Evolutionary conservation across 2,329 filamentous ascomycete genomes (phyloP), one percentile per base, ranked within the genome.

Genomic region (Dothidotthia symphoricarpi): DNA sequence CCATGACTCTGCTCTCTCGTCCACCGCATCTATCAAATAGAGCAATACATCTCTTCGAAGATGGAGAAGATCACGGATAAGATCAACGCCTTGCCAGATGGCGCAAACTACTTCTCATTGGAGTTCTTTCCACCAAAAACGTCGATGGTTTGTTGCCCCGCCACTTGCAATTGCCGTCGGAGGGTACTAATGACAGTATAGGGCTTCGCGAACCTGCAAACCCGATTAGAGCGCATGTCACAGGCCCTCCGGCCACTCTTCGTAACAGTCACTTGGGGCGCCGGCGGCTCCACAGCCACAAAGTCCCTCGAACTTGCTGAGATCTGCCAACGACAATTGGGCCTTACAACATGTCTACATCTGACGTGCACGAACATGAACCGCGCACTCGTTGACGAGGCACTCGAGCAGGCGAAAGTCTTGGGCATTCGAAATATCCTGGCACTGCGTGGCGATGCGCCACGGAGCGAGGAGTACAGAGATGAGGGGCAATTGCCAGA

Each of bases 101-200:
- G 87, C 68, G 80, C 81, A 51, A 82, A 80, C 65, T 97, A 93
- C 75, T 95, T 95, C 71, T 97, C 93, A 31, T 84, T 97, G 69
- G 93, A 98, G 73, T 98, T 98, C 81, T 98, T 98, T 73, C 93
- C 93, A 53, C 93, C 93, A 48, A 98, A 97, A 75, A 98, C 93
- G 31, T 78, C 85, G 45, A 95, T 95, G 83, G 78, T 80, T 61
- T 57, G 69, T 40, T 69, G 54, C 50, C 51, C 55, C 43, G 40
- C 49, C 24, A 41, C 43, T 39, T 35, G 31, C 39, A 14, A n/a
- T 7, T 13, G 32, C 28, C 16, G 28, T 29, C 7, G 11, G 12
- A 16, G 27, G 13, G 31, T 17, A 34, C 43, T 60, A 30, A 59
- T 29, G 33, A 8, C 19, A 8, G 11, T 24, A 25, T 34, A 80